These are phyloP conservation scores for Fusarium transvaalense DNA, from an alignment of 2,329 filamentous ascomycete genomes.

Conservation along the genomic window DNA sequence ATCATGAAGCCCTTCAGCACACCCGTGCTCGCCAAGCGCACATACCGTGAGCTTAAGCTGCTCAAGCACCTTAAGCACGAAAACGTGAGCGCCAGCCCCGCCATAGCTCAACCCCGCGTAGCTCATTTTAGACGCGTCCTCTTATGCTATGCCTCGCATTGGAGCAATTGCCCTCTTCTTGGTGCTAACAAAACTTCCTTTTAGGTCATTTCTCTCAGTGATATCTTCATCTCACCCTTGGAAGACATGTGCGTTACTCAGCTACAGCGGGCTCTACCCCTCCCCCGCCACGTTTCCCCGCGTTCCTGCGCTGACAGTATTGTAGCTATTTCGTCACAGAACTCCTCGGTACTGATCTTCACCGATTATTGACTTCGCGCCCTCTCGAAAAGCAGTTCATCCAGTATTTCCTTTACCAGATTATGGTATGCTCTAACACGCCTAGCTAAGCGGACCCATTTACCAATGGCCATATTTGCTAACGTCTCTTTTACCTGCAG, in stretches of 20 bases:
- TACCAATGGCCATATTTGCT: constrained; percentile 16
- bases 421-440: constrained; percentile 76
- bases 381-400: constrained; percentile 99
- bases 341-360: constrained; percentile 94
- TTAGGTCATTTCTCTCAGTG: constrained; percentile 95
- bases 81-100: constrained; percentile 72
- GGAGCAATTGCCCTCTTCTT: constrained; percentile 19
- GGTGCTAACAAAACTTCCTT: constrained; percentile 29
- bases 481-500: constrained; percentile 59
- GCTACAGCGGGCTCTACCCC: constrained; percentile 29
- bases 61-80: constrained; percentile 97
- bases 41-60: constrained; percentile 96
- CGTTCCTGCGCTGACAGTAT: constrained; percentile 34
- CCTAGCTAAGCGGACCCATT: neutral
- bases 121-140: neutral
- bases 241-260: constrained; percentile 86
- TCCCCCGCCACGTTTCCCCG: constrained; percentile 20
- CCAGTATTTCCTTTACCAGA: constrained; percentile 99
- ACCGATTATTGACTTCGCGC: constrained; percentile 92
- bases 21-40: constrained; percentile 96
- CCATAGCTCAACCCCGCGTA: constrained; percentile 4
- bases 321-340: constrained; percentile 96
- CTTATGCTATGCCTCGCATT: constrained; percentile 28
- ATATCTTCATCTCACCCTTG: constrained; percentile 99
- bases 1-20: constrained; percentile 99